Conservation (phyloP, 2,329 filamentous ascomycete genomes). For the Orbilia oligospora region DNA sequence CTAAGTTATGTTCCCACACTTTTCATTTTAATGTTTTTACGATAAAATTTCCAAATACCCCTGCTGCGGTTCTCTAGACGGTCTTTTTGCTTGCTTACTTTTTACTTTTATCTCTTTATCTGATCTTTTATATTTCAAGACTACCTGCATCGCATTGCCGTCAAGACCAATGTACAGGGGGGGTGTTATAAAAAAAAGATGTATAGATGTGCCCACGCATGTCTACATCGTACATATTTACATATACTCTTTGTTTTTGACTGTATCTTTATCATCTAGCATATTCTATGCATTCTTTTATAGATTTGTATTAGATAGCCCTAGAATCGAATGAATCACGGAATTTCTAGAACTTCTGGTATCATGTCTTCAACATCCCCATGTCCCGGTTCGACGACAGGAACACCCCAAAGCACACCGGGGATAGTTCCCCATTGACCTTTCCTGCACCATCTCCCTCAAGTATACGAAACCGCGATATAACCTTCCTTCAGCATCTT, state of each 20-base stretch:
- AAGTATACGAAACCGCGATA: no score
- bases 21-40: not conserved
- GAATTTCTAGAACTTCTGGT: no score
- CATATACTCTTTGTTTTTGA: not conserved
- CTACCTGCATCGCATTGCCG: not conserved
- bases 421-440: no score
- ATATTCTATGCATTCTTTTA: not conserved
- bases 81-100: not conserved
- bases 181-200: not conserved
- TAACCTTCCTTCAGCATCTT: no score
- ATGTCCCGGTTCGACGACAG: no score
- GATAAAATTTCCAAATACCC: slow-evolving; percentile 12
- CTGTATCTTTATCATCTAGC: not conserved
- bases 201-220: not conserved
- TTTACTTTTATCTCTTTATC: not conserved
- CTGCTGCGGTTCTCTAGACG: slow-evolving; percentile 12
- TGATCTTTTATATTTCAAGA: not conserved
- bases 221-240: not conserved
- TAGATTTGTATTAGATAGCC: slow-evolving; percentile 13
- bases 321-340: not conserved
- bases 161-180: slow-evolving; percentile 9
- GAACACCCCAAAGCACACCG: no score
- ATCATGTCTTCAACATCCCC: no score
- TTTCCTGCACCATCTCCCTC: no score
- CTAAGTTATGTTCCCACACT: no score